Evolutionary conservation across 139 green algal genomes (phyloP), one percentile per base, ranked within the genome.

Genomic region (Chloropicon primus): DNA sequence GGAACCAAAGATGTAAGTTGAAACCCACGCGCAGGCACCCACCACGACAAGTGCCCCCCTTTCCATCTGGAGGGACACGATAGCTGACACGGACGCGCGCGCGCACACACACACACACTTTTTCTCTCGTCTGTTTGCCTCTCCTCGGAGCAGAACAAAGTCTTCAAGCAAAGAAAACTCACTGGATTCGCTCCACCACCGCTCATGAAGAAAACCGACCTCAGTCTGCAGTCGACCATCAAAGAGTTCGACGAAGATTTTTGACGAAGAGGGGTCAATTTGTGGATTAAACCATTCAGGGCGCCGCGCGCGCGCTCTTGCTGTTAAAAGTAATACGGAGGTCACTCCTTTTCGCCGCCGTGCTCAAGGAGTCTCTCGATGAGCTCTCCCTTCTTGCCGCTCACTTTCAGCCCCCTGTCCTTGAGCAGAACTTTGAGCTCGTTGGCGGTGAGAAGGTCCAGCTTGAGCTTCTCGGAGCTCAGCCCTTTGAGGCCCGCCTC

Each of bases 401-500:
- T 54, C 23, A 76, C 73, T 28, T 76, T 76, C 21, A 76, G 73
- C 2, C 73, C 73, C 73, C 73, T 27, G 17, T 5, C 2, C 73
- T 28, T 26, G 24, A 76, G 73, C 73, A 76, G 73, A 24, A 24
- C 25, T 25, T 76, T 76, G 25, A 76, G 73, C 73, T 76, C 25
- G 25, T 54, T 28, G 24, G 28, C 73, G 25, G 73, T 76, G 25
- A 76, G 73, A 21, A 23, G 23, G 73, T 28, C 28, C 23, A 76
- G 73, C 25, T 76, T 28, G 73, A 54, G 17, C 73, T 28, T 27
- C 73, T 76, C 73, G 23, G 41, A 62, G 41, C 41, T 62, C 41
- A 62, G 41, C 41, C 41, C 41, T 17, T 62, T 62, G 10, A 62
- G 41, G 10, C 41, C 41, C 41, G 5, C 10, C 41, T 17, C 41